These are phyloP conservation scores for Boletus fagicola DNA, from an alignment of 768 basidiomycete species.

Conservation along the genomic window DNA sequence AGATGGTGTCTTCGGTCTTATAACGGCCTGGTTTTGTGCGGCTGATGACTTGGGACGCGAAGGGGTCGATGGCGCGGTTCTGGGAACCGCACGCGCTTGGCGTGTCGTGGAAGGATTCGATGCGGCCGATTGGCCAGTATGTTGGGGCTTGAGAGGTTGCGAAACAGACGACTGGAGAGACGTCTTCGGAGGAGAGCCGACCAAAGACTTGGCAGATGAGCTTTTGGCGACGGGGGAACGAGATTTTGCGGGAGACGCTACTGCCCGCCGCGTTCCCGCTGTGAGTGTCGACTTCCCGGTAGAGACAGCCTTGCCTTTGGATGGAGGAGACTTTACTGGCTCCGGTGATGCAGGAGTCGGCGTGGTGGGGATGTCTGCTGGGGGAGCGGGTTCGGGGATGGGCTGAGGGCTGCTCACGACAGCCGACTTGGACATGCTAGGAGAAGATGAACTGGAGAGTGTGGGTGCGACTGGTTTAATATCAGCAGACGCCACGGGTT, in stretches of 20 bases:
- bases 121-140: slow-evolving; percentile 41
- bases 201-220: slow-evolving; percentile 23
- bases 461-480: slow-evolving; percentile 36
- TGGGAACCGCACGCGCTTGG: slow-evolving; percentile 24
- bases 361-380: slow-evolving; percentile 18
- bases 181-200: slow-evolving; percentile 27
- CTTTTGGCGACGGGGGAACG: slow-evolving; percentile 20
- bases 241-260: slow-evolving; percentile 31
- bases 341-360: slow-evolving; percentile 24
- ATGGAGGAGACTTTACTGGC: slow-evolving; percentile 20
- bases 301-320: slow-evolving; percentile 18
- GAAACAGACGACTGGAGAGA: slow-evolving; percentile 37
- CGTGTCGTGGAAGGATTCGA: slow-evolving; percentile 34
- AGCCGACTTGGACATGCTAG: slow-evolving; percentile 18
- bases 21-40: slow-evolving; percentile 14
- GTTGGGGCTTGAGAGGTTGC: slow-evolving; percentile 38
- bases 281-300: slow-evolving; percentile 24
- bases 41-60: slow-evolving; percentile 39
- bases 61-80: slow-evolving; percentile 32
- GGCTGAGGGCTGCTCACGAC: slow-evolving; percentile 33
- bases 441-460: slow-evolving; percentile 35
- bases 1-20: slow-evolving; percentile 60
- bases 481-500: slow-evolving; percentile 33
- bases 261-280: slow-evolving; percentile 18
- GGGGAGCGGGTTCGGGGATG: slow-evolving; percentile 23